Evolutionary conservation across 73 alveolate genomes (phyloP).

Genomic region (Paramecium pentaurelia): DNA sequence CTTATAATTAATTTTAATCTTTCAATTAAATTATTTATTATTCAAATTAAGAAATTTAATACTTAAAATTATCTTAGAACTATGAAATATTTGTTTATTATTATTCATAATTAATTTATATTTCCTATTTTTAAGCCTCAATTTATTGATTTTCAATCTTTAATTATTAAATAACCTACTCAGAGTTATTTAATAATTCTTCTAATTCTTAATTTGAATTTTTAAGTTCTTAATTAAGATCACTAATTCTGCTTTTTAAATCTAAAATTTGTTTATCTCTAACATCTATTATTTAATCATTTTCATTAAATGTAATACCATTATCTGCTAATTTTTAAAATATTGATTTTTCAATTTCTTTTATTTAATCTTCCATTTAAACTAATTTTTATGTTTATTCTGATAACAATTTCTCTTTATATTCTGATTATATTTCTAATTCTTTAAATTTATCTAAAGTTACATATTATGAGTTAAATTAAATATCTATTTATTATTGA

Average conservation of each 20-base stretch:
- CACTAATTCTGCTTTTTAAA: neutral
- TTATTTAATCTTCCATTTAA: neutral
- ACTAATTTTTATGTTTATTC: constrained; percentile 28
- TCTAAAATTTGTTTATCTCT: neutral
- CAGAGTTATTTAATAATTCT: neutral
- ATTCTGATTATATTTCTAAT: neutral
- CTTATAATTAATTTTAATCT: neutral
- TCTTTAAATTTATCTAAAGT: neutral
- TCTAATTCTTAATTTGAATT: neutral
- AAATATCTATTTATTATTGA: neutral
- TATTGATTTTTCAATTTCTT: neutral
- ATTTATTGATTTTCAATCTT: neutral
- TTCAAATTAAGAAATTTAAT: neutral
- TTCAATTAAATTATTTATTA: neutral
- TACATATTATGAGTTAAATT: constrained; percentile 14
- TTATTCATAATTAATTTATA: neutral
- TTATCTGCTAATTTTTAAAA: neutral
- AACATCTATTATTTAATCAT: neutral
- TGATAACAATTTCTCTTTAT: neutral
- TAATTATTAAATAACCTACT: neutral
- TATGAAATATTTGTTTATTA: neutral
- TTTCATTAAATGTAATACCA: neutral
- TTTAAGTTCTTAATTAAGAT: neutral
- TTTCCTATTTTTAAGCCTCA: neutral
- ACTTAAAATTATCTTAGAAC: neutral